Evolutionary conservation across 2,329 filamentous ascomycete genomes (phyloP), one percentile per base, ranked within the genome.

Genomic region (Curvularia spicifera): DNA sequence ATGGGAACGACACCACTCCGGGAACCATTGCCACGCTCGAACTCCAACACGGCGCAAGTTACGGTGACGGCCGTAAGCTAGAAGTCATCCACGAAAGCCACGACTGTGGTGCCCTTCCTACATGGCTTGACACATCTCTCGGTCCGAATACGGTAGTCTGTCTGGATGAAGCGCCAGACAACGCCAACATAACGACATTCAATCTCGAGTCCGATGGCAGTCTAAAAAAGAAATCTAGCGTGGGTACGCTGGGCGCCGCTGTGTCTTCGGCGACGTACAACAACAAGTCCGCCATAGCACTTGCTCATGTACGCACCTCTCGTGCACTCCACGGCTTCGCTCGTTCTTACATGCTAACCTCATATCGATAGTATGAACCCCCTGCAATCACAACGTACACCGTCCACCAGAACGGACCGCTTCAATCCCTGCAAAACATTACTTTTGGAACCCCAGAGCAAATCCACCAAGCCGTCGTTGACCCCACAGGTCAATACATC

Each of bases 381-480:
- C 73, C 71, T 3, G 75, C 75, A 7, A 71, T 81, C 39, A 74
- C 70, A 18, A 72, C 72, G 20, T 80, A 71, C 67, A 64, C 43
- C 4, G 37, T 67, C 10, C 29, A 52, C 8, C 31, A 56, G 9
- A 56, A 63, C 45, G 57, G 56, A 13, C 40, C 50, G 8, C 66
- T 67, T 26, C 51, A 57, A 15, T 52, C 52, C 13, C 59, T 78
- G 9, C 78, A 84, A 61, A 74, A 71, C 35, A 75, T 83, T 65
- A 72, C 71, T 40, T 83, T 80, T 10, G 55, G 78, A 40, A 56
- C 69, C 1, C 61, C 67, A 4, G 74, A 42, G 78, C 81, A 89
- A 69, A 87, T 87, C 18, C 88, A 91, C 74, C 78, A 89, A 69
- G 82, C 84, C n/a, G 72, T 89, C 51, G 71, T 88, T 33, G 89